Base-by-base conservation (phyloP, 345 rosid species). In the Eucalyptus cloeziana region DNA sequence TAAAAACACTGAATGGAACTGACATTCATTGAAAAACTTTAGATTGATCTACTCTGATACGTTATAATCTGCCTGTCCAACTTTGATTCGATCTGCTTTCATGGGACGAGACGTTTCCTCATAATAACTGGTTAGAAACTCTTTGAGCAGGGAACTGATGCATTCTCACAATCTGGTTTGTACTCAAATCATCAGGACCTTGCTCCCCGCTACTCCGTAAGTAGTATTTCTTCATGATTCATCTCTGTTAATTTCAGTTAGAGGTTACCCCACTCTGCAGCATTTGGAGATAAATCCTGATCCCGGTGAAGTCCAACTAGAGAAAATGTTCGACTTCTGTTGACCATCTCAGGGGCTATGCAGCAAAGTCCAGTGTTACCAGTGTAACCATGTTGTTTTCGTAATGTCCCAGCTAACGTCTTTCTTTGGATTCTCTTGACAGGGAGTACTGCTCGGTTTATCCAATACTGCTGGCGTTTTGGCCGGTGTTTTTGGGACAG, bases 131-230 rank as follows among this genome's bases (percentile, higher is more conserved):
- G 60, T 87, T 47, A 76, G 44, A 44, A 1, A 87, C 85, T 71
- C 24, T 64, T 86, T 86, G 62, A 88, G 85, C 49, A 96, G 96
- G 99, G 99, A 87, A 93, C 94, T 56, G 99, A 97, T 93, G 99
- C 98, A n/a, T 97, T 97, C 89, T 97, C 98, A 9, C 99, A 96
- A 89, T 97, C 99, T 87, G 99, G 99, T 88, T 89, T 97, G 10
- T 97, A 97, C 90, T 97, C 99, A 30, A 97, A 96, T 88, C 99
- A 97, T 94, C 99, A 97, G 92, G 99, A 97, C 88, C 96, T 96
- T 88, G 99, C 96, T 87, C 99, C 99, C 56, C 94, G 99, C 87
- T 97, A 97, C 94, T 94, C 99, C 30, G 99, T 97, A 90, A 95
- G 97, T 92, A 80, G 10, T 91, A 71, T 79, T 43, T 52, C 49